Percentiles rank a stretch among this genome's conserved stretches.
Conservation (phyloP, 768 basidiomycete species). For the Kwoniella mangroviensis region DNA sequence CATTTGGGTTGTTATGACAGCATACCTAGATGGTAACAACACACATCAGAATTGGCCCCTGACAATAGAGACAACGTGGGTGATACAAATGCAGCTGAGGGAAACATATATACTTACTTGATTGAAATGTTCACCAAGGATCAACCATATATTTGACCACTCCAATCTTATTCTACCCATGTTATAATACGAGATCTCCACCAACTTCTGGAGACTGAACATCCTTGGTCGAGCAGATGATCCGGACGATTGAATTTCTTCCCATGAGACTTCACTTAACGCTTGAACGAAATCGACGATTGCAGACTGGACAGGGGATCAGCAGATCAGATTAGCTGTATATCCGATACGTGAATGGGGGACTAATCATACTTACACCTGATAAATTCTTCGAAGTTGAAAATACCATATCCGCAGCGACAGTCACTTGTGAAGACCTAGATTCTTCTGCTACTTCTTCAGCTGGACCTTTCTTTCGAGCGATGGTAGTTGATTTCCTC, state of each 20-base stretch:
- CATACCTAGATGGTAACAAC: conserved; percentile 70
- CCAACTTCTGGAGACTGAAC: conserved; percentile 96
- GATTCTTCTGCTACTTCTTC: conserved; percentile 97
- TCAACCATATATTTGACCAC: conserved; percentile 98
- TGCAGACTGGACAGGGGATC: conserved; percentile 68
- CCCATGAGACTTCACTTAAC: conserved; percentile 96
- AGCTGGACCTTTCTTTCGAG: conserved; percentile 59
- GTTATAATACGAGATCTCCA: conserved; percentile 99
- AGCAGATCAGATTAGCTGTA: background rate
- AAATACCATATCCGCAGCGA: conserved; percentile 99
- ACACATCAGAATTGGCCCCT: background rate
- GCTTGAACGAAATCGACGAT: conserved; percentile 98
- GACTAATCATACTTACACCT: conserved; percentile 68
- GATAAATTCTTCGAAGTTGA: conserved; percentile 91
- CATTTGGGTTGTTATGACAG: conserved; percentile 95
- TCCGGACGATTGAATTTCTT: conserved; percentile 97
- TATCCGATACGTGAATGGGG: no score
- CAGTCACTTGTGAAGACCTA: conserved; percentile 95
- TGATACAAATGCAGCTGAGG: background rate
- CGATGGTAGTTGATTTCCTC: conserved; percentile 20
- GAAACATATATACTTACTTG: conserved; percentile 64
- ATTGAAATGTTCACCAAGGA: conserved; percentile 97
- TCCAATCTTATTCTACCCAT: conserved; percentile 97
- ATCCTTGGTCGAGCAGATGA: conserved; percentile 89
- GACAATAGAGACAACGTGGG: background rate